These are phyloP conservation scores for Claviceps africana DNA, from an alignment of 2,329 filamentous ascomycete genomes.

Conservation along the genomic window DNA sequence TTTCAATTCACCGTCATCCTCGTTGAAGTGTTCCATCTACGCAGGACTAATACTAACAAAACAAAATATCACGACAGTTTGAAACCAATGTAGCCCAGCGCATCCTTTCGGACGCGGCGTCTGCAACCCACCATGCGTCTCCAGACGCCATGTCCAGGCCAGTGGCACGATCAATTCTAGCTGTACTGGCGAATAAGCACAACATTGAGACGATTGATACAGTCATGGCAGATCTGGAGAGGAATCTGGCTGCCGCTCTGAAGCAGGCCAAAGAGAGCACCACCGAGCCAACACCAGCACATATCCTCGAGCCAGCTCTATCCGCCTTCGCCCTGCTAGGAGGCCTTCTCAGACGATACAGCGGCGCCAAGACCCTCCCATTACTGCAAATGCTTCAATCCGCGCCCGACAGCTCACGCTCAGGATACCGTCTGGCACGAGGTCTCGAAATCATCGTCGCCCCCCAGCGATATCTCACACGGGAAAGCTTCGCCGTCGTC, in stretches of 20 bases:
- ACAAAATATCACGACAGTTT: conserved; percentile 15
- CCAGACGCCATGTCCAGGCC: conserved; percentile 10
- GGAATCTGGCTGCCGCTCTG: conserved; percentile 12
- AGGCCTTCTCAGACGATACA: conserved; percentile 25
- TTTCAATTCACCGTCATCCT: not conserved
- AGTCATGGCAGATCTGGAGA: conserved; percentile 16
- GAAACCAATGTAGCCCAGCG: conserved; percentile 22
- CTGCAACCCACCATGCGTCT: conserved; percentile 3
- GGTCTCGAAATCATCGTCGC: conserved; percentile 29
- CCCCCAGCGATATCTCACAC: conserved; percentile 23
- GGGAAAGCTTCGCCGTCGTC: conserved; percentile 28
- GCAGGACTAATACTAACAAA: conserved; percentile 3
- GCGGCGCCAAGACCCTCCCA: conserved; percentile 19
- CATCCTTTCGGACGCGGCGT: conserved; percentile 16
- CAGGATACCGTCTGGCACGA: conserved; percentile 27
- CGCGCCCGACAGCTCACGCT: conserved; percentile 18
- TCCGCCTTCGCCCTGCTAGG: conserved; percentile 22
- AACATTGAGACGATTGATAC: conserved; percentile 19
- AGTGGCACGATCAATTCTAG: conserved; percentile 23
- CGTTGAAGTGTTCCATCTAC: not conserved
- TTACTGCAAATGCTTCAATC: conserved; percentile 23
- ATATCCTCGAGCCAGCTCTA: conserved; percentile 6
- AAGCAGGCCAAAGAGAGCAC: not conserved
- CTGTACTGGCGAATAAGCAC: conserved; percentile 31
- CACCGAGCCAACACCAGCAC: not conserved